These are phyloP conservation scores for Cucumis sativus DNA, from an alignment of 306 rosid genomes.

Conservation along the genomic window Cucumber_9930_V3 NC_026660.2:24978501-24979000, in stretches of 20 bases:
- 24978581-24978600: not conserved
- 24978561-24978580: not conserved
- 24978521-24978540: slow-evolving; percentile 3
- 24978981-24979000: slow-evolving; percentile 39
- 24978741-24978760: not conserved
- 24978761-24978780: not conserved
- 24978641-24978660: not conserved
- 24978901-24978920: slow-evolving; percentile 12
- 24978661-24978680: not conserved
- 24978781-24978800: not conserved
- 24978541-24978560: not conserved
- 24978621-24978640: not conserved
- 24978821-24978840: not conserved
- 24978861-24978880: slow-evolving; percentile 11
- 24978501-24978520: slow-evolving; percentile 6
- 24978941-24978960: not conserved
- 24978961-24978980: slow-evolving; percentile 32
- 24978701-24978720: not conserved
- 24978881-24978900: slow-evolving; percentile 13
- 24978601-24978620: not conserved
- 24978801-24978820: not conserved
- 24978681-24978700: not conserved
- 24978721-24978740: no score
- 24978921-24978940: slow-evolving; percentile 10
- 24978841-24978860: not conserved